Evolutionary conservation across 2,329 filamentous ascomycete genomes (phyloP).

Genomic region (Chaetomiaceae sp.): DNA sequence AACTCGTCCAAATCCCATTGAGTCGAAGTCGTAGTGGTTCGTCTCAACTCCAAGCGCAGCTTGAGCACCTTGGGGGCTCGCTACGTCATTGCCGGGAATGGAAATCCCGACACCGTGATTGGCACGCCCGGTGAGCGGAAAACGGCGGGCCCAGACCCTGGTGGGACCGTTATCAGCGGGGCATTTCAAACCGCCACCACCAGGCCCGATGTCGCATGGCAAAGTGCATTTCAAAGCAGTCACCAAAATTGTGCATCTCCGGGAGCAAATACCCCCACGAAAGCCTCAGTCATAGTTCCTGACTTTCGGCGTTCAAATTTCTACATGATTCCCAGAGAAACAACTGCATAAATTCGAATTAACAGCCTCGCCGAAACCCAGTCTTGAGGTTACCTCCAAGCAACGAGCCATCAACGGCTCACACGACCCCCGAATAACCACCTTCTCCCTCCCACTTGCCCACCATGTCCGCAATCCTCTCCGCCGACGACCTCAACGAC

Average conservation of each 20-base stretch:
- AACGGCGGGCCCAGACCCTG: constrained; percentile 10
- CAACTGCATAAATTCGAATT: no score
- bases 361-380: no score
- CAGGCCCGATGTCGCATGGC: constrained; percentile 24
- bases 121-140: constrained; percentile 10
- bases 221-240: constrained; percentile 25
- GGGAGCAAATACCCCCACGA: constrained; percentile 4
- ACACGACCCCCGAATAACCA: background rate
- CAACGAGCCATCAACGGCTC: background rate
- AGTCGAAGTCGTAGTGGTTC: background rate
- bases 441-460: background rate
- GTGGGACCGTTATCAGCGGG: constrained; percentile 8
- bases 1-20: no score
- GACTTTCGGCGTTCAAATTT: background rate
- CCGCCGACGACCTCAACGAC: constrained; percentile 94
- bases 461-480: constrained; percentile 94
- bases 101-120: constrained; percentile 7
- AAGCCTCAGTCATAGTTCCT: background rate
- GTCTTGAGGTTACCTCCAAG: background rate
- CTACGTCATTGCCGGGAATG: constrained; percentile 17
- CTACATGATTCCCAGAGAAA: no score
- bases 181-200: constrained; percentile 22
- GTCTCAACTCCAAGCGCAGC: background rate
- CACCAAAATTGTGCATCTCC: constrained; percentile 20
- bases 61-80: no score